Evolutionary conservation across 495 filamentous ascomycete species (phyloP).

Genomic region (Neurospora cerealis): DNA sequence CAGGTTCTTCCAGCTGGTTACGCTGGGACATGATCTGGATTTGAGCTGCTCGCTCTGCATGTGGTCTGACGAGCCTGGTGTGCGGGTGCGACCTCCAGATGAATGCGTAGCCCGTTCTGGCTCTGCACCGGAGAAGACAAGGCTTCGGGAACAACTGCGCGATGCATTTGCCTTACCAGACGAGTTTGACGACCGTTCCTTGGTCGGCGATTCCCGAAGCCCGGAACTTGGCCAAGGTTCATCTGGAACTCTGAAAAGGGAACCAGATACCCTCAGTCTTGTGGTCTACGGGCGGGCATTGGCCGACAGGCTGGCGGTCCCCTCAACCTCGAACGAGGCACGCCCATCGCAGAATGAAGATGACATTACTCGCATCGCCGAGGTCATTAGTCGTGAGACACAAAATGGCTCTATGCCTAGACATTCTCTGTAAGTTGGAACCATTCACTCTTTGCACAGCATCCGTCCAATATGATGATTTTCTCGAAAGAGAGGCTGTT

Average conservation of each 20-base stretch:
- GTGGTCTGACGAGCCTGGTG: conserved; percentile 10
- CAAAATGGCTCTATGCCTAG: conserved; percentile 15
- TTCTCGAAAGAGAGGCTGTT: background rate
- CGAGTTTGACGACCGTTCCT: conserved; percentile 14
- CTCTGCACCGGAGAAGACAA: background rate
- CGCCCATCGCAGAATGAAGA: background rate
- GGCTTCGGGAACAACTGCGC: conserved; percentile 1
- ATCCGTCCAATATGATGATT: background rate
- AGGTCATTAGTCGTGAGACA: conserved; percentile 7
- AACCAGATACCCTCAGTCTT: conserved; percentile 1
- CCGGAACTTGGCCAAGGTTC: background rate
- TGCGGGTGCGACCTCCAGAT: conserved; percentile 5
- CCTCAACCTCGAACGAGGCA: background rate
- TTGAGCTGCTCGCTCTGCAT: conserved; percentile 19
- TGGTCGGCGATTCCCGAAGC: background rate
- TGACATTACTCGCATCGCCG: conserved; percentile 4
- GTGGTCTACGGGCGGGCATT: conserved; percentile 1
- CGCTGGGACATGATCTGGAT: conserved; percentile 16
- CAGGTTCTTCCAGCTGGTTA: conserved; percentile 23
- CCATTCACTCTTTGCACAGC: background rate
- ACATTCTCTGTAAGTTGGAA: conserved; percentile 11
- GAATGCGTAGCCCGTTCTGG: background rate
- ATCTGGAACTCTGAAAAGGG: background rate
- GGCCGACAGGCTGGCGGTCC: background rate
- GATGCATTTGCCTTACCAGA: conserved; percentile 20